Conservation (phyloP, 1,139 yeast species). For the Diutina scorzettiae region DNA sequence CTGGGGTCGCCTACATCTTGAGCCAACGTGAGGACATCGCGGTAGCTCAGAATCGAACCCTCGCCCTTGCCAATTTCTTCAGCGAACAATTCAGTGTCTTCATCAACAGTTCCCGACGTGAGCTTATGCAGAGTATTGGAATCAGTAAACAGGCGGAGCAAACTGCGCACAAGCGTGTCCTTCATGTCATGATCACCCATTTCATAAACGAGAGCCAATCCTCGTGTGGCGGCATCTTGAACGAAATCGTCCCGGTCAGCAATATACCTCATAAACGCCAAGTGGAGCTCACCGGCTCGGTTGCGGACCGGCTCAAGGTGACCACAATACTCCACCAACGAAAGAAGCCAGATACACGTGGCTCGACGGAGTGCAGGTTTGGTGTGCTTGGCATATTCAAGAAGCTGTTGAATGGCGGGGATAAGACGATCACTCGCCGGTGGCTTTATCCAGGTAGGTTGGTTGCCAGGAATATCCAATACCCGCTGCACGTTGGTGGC, state of each 20-base stretch:
- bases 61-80: slow-evolving; percentile 72
- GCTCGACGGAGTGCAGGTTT: slow-evolving; percentile 69
- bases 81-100: slow-evolving; percentile 74
- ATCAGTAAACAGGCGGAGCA: slow-evolving; percentile 72
- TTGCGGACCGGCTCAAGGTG: slow-evolving; percentile 29
- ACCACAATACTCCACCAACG: slow-evolving; percentile 66
- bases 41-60: slow-evolving; percentile 70
- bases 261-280: slow-evolving; percentile 61
- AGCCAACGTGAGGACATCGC: slow-evolving; percentile 73
- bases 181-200: slow-evolving; percentile 58
- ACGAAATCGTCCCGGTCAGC: slow-evolving; percentile 73
- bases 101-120: slow-evolving; percentile 59
- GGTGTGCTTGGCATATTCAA: slow-evolving; percentile 45
- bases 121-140: slow-evolving; percentile 37
- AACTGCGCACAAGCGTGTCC: slow-evolving; percentile 63
- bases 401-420: slow-evolving; percentile 31
- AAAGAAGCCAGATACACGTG: slow-evolving; percentile 77
- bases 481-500: slow-evolving; percentile 40
- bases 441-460: slow-evolving; percentile 10
- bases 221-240: slow-evolving; percentile 88
- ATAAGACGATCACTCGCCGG: slow-evolving; percentile 16
- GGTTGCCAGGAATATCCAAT: slow-evolving; percentile 35
- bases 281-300: slow-evolving; percentile 48
- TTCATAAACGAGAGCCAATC: slow-evolving; percentile 73
- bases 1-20: slow-evolving; percentile 94